These are phyloP conservation scores for Diaporthe citriasiana DNA, from an alignment of 2,329 filamentous ascomycete species.

Conservation along the genomic window DNA sequence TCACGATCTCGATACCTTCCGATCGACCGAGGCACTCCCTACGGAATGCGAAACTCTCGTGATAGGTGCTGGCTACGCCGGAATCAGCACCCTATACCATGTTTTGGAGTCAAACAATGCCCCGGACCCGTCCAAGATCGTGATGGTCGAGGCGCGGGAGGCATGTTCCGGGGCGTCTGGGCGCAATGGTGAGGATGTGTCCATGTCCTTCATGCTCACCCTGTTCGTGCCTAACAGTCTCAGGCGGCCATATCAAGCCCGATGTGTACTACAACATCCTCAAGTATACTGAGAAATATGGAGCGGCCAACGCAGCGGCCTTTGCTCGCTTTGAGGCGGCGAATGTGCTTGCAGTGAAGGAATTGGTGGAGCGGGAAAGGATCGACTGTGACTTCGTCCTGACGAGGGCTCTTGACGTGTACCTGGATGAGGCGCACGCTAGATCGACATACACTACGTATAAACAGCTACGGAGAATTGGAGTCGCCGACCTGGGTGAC, in stretches of 20 bases:
- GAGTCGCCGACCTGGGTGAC: constrained; percentile 48
- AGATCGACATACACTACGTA: constrained; percentile 47
- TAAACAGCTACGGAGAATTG: constrained; percentile 49
- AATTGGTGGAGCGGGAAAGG: constrained; percentile 59
- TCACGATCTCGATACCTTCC: constrained; percentile 53
- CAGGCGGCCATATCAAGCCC: constrained; percentile 38
- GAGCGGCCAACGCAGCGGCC: constrained; percentile 48
- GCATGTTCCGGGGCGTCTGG: constrained; percentile 56
- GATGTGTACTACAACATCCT: constrained; percentile 39
- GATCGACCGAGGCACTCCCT: constrained; percentile 55
- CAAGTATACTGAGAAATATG: constrained; percentile 32
- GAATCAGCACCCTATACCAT: constrained; percentile 59
- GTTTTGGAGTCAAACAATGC: constrained; percentile 46
- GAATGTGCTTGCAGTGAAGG: constrained; percentile 31
- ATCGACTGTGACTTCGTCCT: constrained; percentile 54
- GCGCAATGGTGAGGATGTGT: constrained; percentile 51
- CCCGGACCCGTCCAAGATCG: constrained; percentile 42
- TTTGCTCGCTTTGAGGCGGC: constrained; percentile 71
- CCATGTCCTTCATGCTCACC: neutral
- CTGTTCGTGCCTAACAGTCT: neutral
- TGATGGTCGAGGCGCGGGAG: constrained; percentile 52
- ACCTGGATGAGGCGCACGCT: constrained; percentile 47
- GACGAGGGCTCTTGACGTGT: constrained; percentile 55
- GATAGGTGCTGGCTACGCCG: constrained; percentile 63
- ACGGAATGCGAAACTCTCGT: constrained; percentile 59